These are phyloP conservation scores for Meyerozyma athensensis DNA, from an alignment of 1,139 yeast genomes.

Conservation along the genomic window DNA sequence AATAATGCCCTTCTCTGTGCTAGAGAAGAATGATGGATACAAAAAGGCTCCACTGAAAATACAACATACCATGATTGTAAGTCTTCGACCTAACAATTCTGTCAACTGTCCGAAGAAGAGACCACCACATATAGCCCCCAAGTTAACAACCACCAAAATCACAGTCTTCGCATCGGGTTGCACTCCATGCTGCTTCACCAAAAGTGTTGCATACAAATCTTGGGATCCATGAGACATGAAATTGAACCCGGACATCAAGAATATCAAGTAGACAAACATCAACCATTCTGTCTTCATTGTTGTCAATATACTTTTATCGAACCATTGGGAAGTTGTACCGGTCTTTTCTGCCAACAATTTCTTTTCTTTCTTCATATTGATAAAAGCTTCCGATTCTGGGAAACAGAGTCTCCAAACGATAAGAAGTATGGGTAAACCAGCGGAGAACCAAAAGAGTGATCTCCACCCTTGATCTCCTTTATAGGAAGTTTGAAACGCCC, in stretches of 20 bases:
- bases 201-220: conserved; percentile 48
- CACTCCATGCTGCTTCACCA: conserved; percentile 34
- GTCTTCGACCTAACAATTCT: conserved; percentile 44
- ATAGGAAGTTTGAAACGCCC: conserved; percentile 51
- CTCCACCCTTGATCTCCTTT: conserved; percentile 58
- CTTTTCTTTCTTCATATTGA: conserved; percentile 13
- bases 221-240: conserved; percentile 54
- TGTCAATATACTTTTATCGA: conserved; percentile 12
- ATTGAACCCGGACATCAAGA: conserved; percentile 47
- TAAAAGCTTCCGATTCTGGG: conserved; percentile 61
- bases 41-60: conserved; percentile 30
- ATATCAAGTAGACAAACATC: conserved; percentile 37
- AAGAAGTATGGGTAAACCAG: conserved; percentile 61
- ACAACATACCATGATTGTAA: conserved; percentile 32
- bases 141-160: conserved; percentile 41
- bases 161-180: conserved; percentile 36
- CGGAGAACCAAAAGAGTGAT: conserved; percentile 74
- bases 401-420: conserved; percentile 48
- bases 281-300: conserved; percentile 39
- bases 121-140: conserved; percentile 52
- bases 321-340: conserved; percentile 8
- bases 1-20: conserved; percentile 17
- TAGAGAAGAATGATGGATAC: conserved; percentile 27
- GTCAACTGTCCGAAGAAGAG: conserved; percentile 40
- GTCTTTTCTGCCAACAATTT: conserved; percentile 8